Base-by-base conservation (phyloP, 1,284 basidiomycete species). In the Sanguinoderma infundibulare region DNA sequence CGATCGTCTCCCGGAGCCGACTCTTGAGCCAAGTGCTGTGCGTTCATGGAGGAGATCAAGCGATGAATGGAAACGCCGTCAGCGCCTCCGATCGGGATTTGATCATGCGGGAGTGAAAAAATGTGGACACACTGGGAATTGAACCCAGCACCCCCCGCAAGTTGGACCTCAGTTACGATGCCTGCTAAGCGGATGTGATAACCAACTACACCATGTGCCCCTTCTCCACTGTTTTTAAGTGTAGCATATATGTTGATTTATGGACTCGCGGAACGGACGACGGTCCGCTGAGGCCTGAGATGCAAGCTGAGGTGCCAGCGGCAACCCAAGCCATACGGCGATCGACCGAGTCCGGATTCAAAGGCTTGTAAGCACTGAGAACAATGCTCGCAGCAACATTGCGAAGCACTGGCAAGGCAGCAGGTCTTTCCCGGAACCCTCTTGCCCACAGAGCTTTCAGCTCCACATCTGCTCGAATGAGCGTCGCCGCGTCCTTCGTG, bases 161-260 rank as follows among this genome's bases (percentile, higher is more conserved):
- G 14, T 32, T n/a, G n/a, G n/a, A n/a, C n/a, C n/a, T n/a, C n/a
- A n/a, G 42, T 52, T 44, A 24, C 32, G 3, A 5, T 15, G 1
- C 15, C 69, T 79, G 78, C 78, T 78, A 79, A 79, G 78, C 78
- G 77, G 74, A 74, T 74, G 78, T 79, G 78, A 80, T 80, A 79
- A 79, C 78, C 78, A 79, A 78, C 78, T 79, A 79, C 78, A 80
- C 78, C 77, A 80, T 77, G 73, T 72, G 78, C 77, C 78, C 12
- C 24, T 6, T 32, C 7, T n/a, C 5, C 17, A 52, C 10, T 26
- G 14, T 46, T 10, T 5, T 10, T 30, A 32, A 0, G 24, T 44
- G 24, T 44, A 10, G 20, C 5, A 20, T 44, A 10, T 24, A 5
- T 24, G n/a, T n/a, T n/a, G n/a, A n/a, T 17, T 3, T 12, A 8